Evolutionary conservation across 1,284 basidiomycete genomes (phyloP), one percentile per base, ranked within the genome.

Genomic region (Ustilago nuda): DNA sequence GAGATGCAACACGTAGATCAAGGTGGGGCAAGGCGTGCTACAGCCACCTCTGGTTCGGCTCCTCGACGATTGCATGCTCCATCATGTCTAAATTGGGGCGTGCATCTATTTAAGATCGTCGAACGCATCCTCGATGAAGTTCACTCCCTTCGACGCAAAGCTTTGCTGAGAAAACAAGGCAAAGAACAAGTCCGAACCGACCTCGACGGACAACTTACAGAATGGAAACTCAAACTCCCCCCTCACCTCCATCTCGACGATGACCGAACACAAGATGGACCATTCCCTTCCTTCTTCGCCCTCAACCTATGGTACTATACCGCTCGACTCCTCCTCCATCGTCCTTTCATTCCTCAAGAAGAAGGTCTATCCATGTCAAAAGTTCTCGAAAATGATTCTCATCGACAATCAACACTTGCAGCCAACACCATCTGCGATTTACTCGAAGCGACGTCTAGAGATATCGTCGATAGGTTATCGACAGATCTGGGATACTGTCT

Each of bases 291-390:
- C 56, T 79, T 82, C 56, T 76, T 82, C 33, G 79, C 77, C 8
- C 68, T 81, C 23, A 75, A 79, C 33, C 55, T 79, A n/a, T 81
- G 80, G 80, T 78, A 82, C 64, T 75, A 79, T 32, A 83, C 80
- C 3, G 80, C 79, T 3, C 72, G 64, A 0, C 73, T 83, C 0
- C 60, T 83, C 6, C 59, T 83, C 3, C 80, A 83, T 52, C 76
- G 82, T 41, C 78, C 80, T 4, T 83, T 83, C 57, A 82, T 83
- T 55, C 82, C 82, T 35, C 82, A 83, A 46, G 76, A 82, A 9
- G 78, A 80, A 48, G 81, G 77, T 1, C 51, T 73, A 6, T 30
- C 72, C 23, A 59, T 81, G 33, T 71, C 68, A 17, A 70, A 72
- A 8, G 76, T 83, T n/a, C 60, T 82, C 13, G 58, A 61, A 27